phyloP scores from a whole-genome alignment of 257 asterid species.

The Solanum virginianum region DNA sequence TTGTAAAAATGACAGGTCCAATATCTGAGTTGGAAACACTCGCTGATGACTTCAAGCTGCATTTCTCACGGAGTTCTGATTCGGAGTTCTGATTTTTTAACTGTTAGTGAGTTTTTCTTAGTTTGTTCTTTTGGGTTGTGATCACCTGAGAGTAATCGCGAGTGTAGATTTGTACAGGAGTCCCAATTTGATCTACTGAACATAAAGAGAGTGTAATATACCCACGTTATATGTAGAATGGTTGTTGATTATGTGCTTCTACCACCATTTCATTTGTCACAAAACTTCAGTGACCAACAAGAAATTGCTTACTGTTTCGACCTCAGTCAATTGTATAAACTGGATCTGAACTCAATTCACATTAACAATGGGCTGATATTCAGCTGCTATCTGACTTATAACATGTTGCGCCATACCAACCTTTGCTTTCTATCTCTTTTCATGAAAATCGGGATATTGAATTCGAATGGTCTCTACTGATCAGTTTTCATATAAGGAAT shows the following conservation, averaged over 20 bases:
- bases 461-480: neutral
- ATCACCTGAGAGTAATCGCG: neutral
- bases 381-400: neutral
- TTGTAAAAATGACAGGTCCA: slow-evolving; percentile 7
- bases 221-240: neutral
- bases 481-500: neutral
- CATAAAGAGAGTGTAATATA: neutral
- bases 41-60: neutral
- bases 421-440: neutral
- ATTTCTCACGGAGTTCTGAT: neutral
- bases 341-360: neutral
- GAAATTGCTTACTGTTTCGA: neutral
- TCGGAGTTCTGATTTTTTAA: neutral
- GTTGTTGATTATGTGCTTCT: neutral
- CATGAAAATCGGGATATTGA: neutral
- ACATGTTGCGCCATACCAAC: neutral
- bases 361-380: neutral
- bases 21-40: neutral
- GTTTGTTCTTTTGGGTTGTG: neutral
- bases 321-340: neutral
- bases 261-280: neutral
- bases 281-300: neutral
- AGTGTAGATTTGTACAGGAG: neutral
- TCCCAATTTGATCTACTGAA: neutral
- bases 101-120: neutral